These are phyloP conservation scores for Hymenoscyphus repandus DNA, from an alignment of 2,329 filamentous ascomycete genomes.

Conservation along the genomic window DNA sequence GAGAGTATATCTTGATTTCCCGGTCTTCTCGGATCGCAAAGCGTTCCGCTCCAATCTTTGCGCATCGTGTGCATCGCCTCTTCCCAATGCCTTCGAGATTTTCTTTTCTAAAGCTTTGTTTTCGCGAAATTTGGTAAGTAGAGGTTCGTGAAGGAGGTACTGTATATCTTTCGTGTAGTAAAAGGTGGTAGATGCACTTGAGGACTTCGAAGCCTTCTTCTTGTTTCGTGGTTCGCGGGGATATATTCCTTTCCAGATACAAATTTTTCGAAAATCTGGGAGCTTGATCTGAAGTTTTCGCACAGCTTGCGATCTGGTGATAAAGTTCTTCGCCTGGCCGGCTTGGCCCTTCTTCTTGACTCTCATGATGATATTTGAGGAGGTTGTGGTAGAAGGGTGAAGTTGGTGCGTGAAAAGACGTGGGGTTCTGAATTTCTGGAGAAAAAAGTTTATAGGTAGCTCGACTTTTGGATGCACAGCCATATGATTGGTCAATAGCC, in stretches of 20 bases:
- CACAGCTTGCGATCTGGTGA: constrained; percentile 93
- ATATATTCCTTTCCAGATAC: constrained; percentile 99
- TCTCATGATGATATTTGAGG: constrained; percentile 53
- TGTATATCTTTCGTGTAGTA: constrained; percentile 93
- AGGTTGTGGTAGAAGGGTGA: constrained; percentile 28
- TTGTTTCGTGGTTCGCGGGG: constrained; percentile 93
- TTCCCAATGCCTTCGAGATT: constrained; percentile 85
- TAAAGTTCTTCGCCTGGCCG: constrained; percentile 96
- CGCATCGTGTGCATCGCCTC: constrained; percentile 86
- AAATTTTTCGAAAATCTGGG: constrained; percentile 94
- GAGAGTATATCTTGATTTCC: constrained; percentile 82
- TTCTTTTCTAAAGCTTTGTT: constrained; percentile 98
- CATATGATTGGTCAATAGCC: constrained; percentile 7
- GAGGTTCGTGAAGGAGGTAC: constrained; percentile 93
- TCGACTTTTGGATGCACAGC: neutral
- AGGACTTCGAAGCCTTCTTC: constrained; percentile 92
- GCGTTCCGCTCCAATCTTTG: constrained; percentile 83
- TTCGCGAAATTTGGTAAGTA: constrained; percentile 91
- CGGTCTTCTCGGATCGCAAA: constrained; percentile 80
- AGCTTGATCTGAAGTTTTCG: constrained; percentile 97
- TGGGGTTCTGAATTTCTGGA: constrained; percentile 28
- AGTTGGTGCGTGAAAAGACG: constrained; percentile 10
- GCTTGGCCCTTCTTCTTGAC: constrained; percentile 86
- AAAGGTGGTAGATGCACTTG: constrained; percentile 88
- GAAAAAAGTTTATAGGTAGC: constrained; percentile 29